Percentiles rank a stretch among this genome's conserved stretches.
Evolutionary conservation across 2,329 filamentous ascomycete species (phyloP).

Genomic region (Colletotrichum sansevieriae): DNA sequence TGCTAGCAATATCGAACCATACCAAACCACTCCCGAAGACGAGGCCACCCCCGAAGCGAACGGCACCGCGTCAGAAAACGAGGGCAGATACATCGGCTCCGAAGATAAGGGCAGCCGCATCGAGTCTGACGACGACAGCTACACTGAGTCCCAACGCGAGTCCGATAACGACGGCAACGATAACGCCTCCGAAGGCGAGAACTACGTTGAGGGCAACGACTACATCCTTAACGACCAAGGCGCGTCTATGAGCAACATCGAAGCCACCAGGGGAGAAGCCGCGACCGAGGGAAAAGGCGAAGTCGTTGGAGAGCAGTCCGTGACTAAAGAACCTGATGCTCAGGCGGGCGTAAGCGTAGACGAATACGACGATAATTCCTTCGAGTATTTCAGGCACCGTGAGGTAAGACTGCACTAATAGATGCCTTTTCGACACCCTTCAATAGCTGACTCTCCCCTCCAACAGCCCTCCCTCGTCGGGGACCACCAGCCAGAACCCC

Average conservation of each 20-base stretch:
- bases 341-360: not conserved
- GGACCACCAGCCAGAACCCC: not conserved
- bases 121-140: not conserved
- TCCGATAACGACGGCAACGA: not conserved
- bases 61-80: not conserved
- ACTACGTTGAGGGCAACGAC: not conserved
- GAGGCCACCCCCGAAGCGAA: not conserved
- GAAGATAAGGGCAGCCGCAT: not conserved
- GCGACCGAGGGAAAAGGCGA: not conserved
- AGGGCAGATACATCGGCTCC: too few relatives aligned
- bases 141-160: not conserved
- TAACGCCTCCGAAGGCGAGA: not conserved
- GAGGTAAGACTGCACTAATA: not conserved
- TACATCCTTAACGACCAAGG: not conserved
- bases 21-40: not conserved
- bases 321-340: not conserved
- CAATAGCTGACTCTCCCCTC: not conserved
- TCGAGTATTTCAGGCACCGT: not conserved
- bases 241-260: not conserved
- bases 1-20: not conserved
- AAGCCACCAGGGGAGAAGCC: not conserved
- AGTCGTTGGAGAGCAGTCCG: not conserved
- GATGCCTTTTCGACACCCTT: not conserved
- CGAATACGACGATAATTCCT: not conserved
- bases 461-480: not conserved